Evolutionary conservation across 805 yeast species (phyloP).

Genomic region (Saccharomycopsis vini): DNA sequence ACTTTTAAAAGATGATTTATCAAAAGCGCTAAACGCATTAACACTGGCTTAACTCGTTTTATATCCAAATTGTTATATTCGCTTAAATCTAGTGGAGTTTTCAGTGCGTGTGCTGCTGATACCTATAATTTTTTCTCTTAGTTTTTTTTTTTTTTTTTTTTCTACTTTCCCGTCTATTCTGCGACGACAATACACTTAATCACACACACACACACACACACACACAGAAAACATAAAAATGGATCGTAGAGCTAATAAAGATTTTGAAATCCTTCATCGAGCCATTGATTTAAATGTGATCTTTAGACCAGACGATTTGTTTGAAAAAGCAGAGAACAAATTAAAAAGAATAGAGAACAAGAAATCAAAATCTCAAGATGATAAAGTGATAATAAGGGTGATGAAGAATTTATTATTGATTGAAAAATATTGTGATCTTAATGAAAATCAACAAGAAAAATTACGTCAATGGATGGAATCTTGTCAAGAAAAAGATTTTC

Average conservation of each 20-base stretch:
- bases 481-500: constrained; percentile 6
- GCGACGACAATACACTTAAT: too few species aligned
- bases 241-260: neutral
- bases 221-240: neutral
- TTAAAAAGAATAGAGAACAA: neutral
- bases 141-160: too few species aligned
- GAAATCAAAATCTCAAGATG: neutral
- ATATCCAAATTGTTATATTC: too few species aligned
- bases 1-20: too few species aligned
- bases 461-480: neutral
- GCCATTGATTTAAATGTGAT: neutral
- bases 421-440: neutral
- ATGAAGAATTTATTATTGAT: neutral
- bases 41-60: too few species aligned
- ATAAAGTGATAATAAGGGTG: neutral
- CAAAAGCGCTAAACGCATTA: too few species aligned
- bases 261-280: neutral
- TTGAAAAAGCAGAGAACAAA: neutral
- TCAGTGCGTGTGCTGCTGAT: too few species aligned
- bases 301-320: neutral
- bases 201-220: too few species aligned
- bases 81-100: too few species aligned
- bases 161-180: too few species aligned
- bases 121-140: too few species aligned
- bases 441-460: neutral